Evolutionary conservation across 2,329 filamentous ascomycete genomes (phyloP).

Genomic region (Microsporum ferrugineum): DNA sequence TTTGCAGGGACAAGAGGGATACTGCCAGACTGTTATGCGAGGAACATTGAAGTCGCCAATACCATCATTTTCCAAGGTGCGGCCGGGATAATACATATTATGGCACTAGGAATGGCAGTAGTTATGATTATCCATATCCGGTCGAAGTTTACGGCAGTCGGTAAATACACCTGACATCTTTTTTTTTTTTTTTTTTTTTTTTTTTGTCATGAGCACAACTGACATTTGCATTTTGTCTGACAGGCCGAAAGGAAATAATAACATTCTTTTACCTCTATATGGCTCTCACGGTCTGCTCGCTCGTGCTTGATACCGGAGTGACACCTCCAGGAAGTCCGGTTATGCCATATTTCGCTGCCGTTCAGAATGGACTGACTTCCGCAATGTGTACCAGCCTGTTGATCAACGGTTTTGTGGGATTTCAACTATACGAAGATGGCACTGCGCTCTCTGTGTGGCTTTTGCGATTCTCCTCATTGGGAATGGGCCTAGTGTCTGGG

Average conservation of each 20-base stretch:
- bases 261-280: constrained; percentile 98
- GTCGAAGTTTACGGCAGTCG: constrained; percentile 96
- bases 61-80: constrained; percentile 97
- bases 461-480: constrained; percentile 62
- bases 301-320: constrained; percentile 86
- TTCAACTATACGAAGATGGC: constrained; percentile 95
- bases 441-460: constrained; percentile 91
- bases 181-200: background rate
- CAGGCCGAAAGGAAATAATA: constrained; percentile 59
- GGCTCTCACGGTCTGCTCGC: constrained; percentile 73
- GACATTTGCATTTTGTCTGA: background rate
- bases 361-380: constrained; percentile 73
- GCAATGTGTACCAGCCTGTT: constrained; percentile 79
- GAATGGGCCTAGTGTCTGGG: constrained; percentile 77
- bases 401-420: constrained; percentile 96
- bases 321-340: constrained; percentile 67
- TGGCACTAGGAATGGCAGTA: constrained; percentile 80
- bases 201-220: background rate
- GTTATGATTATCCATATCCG: constrained; percentile 96
- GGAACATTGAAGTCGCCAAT: constrained; percentile 91
- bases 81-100: constrained; percentile 82
- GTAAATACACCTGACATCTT: constrained; percentile 40
- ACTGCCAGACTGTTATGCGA: constrained; percentile 80
- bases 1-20: constrained; percentile 64
- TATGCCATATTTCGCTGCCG: constrained; percentile 84